Evolutionary conservation across 768 basidiomycete species (phyloP).

Genomic region (Tricholoma hemisulphureum): DNA sequence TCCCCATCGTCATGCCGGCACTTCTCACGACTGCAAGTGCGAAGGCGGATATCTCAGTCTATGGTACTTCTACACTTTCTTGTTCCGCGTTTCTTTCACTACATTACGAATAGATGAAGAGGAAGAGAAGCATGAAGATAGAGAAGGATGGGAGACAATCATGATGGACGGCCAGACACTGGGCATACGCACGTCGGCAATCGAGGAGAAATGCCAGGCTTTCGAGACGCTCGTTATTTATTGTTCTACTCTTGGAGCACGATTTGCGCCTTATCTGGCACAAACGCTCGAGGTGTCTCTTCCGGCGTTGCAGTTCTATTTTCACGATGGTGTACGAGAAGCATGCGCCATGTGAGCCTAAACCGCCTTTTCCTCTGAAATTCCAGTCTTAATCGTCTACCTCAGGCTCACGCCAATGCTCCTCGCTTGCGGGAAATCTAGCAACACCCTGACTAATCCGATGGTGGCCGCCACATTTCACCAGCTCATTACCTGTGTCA

Average conservation of each 20-base stretch:
- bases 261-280: constrained; percentile 70
- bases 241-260: constrained; percentile 61
- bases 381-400: not conserved
- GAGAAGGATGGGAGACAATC: constrained; percentile 79
- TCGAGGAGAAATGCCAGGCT: constrained; percentile 87
- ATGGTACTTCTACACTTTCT: constrained; percentile 43
- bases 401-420: constrained; percentile 71
- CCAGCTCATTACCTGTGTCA: constrained; percentile 62
- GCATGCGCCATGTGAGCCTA: constrained; percentile 66
- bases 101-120: constrained; percentile 44
- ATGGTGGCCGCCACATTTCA: constrained; percentile 70
- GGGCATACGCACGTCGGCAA: constrained; percentile 74
- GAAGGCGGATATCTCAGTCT: constrained; percentile 77
- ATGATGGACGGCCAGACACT: constrained; percentile 74
- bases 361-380: not conserved
- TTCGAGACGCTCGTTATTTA: constrained; percentile 86
- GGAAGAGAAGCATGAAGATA: constrained; percentile 51
- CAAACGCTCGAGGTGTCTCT: constrained; percentile 72
- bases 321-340: constrained; percentile 83
- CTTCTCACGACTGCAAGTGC: constrained; percentile 71
- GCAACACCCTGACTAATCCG: constrained; percentile 59
- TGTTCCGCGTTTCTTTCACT: not conserved
- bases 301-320: constrained; percentile 70
- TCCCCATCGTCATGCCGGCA: constrained; percentile 81
- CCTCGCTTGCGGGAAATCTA: constrained; percentile 63